Percentiles rank a stretch among this genome's conserved stretches.
phyloP scores from a whole-genome alignment of 2,329 filamentous ascomycete genomes.

The Sphaerostilbella broomeana region DNA sequence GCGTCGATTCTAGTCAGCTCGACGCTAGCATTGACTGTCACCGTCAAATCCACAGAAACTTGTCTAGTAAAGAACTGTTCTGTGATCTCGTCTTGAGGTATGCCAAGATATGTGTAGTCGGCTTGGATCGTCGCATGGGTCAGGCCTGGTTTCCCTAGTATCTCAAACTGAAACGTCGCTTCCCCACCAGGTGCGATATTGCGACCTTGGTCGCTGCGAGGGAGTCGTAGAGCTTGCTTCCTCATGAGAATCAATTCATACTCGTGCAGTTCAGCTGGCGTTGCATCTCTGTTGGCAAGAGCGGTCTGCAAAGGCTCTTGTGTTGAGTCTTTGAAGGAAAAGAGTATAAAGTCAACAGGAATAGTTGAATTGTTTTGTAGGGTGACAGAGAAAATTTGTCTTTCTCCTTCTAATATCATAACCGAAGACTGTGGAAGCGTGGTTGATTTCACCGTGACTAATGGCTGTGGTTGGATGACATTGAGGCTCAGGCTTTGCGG shows the following conservation, averaged over 20 bases:
- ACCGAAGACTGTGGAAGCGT: slow-evolving; percentile 77
- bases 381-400: slow-evolving; percentile 67
- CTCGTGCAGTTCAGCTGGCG: slow-evolving; percentile 75
- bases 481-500: slow-evolving; percentile 54
- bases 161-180: slow-evolving; percentile 72
- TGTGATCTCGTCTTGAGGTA: slow-evolving; percentile 57
- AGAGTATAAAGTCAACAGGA: slow-evolving; percentile 74
- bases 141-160: slow-evolving; percentile 79
- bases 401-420: slow-evolving; percentile 91
- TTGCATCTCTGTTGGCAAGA: slow-evolving; percentile 67
- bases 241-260: slow-evolving; percentile 72
- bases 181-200: slow-evolving; percentile 62
- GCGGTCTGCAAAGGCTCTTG: slow-evolving; percentile 70
- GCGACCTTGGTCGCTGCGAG: slow-evolving; percentile 43
- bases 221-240: slow-evolving; percentile 60
- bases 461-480: slow-evolving; percentile 73
- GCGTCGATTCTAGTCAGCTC: slow-evolving; percentile 77
- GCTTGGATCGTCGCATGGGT: slow-evolving; percentile 74
- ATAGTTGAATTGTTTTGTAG: slow-evolving; percentile 73
- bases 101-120: slow-evolving; percentile 78
- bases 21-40: slow-evolving; percentile 88
- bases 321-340: slow-evolving; percentile 86
- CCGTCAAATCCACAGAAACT: slow-evolving; percentile 69
- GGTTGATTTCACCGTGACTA: slow-evolving; percentile 67
- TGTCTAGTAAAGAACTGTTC: slow-evolving; percentile 79